Conservation (phyloP, 1,284 basidiomycete species). For the Cerioporus squamosus region DNA sequence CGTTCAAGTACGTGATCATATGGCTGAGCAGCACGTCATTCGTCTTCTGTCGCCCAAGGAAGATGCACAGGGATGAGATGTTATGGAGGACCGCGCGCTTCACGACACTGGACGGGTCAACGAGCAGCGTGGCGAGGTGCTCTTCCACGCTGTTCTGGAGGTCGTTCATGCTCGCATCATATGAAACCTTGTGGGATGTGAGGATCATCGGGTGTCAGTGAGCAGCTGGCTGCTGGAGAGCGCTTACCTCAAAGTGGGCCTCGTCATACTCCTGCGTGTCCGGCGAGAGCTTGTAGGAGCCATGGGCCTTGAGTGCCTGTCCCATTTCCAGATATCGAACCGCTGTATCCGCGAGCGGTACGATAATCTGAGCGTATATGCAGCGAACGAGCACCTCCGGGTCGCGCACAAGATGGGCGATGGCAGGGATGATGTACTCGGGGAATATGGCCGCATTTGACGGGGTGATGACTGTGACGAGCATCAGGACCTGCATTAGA, state of each 20-base stretch:
- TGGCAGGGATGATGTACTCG: constrained; percentile 94
- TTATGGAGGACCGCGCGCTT: constrained; percentile 79
- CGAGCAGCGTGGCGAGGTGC: constrained; percentile 78
- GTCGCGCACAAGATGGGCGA: constrained; percentile 83
- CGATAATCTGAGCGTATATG: constrained; percentile 88
- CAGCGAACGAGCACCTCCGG: constrained; percentile 88
- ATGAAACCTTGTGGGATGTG: constrained; percentile 67
- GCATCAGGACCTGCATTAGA: constrained; percentile 83
- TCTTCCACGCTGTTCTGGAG: constrained; percentile 89
- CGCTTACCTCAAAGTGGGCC: constrained; percentile 70
- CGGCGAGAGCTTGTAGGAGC: constrained; percentile 66
- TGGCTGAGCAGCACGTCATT: constrained; percentile 96
- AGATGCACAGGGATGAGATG: constrained; percentile 89
- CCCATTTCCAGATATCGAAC: constrained; percentile 90
- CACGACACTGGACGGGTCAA: constrained; percentile 77
- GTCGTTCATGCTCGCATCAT: constrained; percentile 85
- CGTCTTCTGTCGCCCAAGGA: constrained; percentile 91
- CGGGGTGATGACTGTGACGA: constrained; percentile 87
- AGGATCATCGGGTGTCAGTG: constrained; percentile 9
- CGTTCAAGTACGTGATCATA: constrained; percentile 99
- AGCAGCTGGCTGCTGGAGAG: constrained; percentile 3
- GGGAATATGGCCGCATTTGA: constrained; percentile 90
- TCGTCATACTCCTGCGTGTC: constrained; percentile 78
- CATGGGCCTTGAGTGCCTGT: constrained; percentile 86
- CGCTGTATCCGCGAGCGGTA: constrained; percentile 83